Conservation (phyloP, 2,329 filamentous ascomycete genomes). For the Cercospora berteroae region DNA sequence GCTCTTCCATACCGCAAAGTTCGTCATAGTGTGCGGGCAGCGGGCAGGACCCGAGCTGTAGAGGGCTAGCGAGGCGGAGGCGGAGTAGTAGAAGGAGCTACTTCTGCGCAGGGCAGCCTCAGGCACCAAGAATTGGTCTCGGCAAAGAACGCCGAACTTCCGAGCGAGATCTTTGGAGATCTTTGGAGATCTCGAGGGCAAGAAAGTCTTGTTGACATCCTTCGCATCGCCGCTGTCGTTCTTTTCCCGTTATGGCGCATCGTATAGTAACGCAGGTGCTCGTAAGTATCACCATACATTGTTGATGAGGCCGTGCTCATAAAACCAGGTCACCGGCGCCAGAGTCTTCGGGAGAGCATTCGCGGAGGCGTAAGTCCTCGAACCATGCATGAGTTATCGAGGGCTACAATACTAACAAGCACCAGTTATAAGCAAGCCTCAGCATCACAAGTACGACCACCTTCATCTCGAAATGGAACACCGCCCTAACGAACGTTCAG, state of each 20-base stretch:
- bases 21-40: slow-evolving; percentile 7
- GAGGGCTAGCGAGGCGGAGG: not conserved
- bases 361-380: slow-evolving; percentile 62
- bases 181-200: slow-evolving; percentile 13
- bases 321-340: slow-evolving; percentile 65
- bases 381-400: not conserved
- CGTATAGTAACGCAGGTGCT: slow-evolving; percentile 92
- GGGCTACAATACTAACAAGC: slow-evolving; percentile 6
- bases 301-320: slow-evolving; percentile 4
- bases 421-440: slow-evolving; percentile 79
- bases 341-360: slow-evolving; percentile 93
- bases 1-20: not conserved
- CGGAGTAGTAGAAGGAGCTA: no score
- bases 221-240: slow-evolving; percentile 12
- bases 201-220: slow-evolving; percentile 10
- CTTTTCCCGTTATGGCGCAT: slow-evolving; percentile 61
- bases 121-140: not conserved
- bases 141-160: slow-evolving; percentile 1
- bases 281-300: slow-evolving; percentile 23
- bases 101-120: not conserved
- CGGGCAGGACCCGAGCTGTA: not conserved
- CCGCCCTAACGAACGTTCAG: slow-evolving; percentile 52
- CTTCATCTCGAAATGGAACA: not conserved
- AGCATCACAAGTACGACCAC: slow-evolving; percentile 55
- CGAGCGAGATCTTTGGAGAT: slow-evolving; percentile 23